These are phyloP conservation scores for Geosiphon pyriformis DNA, from an alignment of 192 early-diverging fungal species.

Conservation along the genomic window DNA sequence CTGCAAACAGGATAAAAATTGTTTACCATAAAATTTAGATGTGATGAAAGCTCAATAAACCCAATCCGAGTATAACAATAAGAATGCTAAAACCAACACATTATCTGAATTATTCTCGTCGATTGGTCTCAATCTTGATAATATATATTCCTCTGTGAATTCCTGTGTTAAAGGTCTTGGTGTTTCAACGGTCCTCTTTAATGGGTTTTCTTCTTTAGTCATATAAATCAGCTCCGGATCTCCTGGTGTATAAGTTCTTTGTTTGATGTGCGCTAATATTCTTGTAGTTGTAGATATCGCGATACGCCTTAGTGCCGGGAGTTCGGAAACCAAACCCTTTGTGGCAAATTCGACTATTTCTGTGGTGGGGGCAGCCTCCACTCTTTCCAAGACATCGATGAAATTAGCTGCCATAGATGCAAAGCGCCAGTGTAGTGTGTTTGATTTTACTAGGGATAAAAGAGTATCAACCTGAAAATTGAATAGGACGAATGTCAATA, in stretches of 20 bases:
- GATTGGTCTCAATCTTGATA: constrained; percentile 26
- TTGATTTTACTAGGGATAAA: constrained; percentile 53
- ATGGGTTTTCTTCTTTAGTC: constrained; percentile 38
- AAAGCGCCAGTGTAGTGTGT: constrained; percentile 77
- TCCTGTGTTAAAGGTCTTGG: constrained; percentile 34
- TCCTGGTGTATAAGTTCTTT: constrained; percentile 50
- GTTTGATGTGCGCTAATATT: constrained; percentile 67
- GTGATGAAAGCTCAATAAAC: no score
- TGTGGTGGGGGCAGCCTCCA: constrained; percentile 51
- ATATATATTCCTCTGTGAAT: constrained; percentile 35
- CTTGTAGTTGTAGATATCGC: constrained; percentile 54
- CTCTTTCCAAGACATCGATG: constrained; percentile 64
- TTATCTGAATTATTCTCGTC: constrained; percentile 29
- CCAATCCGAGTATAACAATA: neutral
- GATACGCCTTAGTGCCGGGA: constrained; percentile 65
- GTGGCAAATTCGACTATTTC: constrained; percentile 53
- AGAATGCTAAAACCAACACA: constrained; percentile 25
- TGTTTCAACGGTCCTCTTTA: constrained; percentile 32
- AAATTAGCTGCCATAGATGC: constrained; percentile 74
- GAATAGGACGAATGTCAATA: no score
- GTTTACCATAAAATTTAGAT: no score
- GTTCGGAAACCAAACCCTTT: constrained; percentile 62
- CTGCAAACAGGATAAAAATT: no score
- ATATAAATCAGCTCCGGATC: constrained; percentile 41
- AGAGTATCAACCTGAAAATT: constrained; percentile 39